Evolutionary conservation across 192 early-diverging fungal genomes (phyloP).

Genomic region (Radiomyces spectabilis): DNA sequence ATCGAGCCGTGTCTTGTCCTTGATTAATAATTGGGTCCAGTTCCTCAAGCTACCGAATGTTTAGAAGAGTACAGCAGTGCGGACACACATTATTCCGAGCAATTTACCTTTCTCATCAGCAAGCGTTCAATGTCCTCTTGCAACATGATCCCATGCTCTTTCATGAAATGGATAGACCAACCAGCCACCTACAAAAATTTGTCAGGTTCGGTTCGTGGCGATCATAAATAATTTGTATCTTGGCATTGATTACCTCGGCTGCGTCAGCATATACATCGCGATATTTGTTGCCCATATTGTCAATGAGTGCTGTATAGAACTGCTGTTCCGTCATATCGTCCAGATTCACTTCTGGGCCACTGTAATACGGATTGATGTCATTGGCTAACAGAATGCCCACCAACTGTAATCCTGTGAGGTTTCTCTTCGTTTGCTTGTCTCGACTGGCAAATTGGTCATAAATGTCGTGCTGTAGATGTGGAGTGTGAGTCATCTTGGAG

Average conservation of each 20-base stretch:
- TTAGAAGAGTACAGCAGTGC: background rate
- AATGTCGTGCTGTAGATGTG: conserved; percentile 31
- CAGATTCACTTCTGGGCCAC: conserved; percentile 28
- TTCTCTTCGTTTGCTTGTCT: conserved; percentile 32
- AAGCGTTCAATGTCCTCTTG: too few species aligned
- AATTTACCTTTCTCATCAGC: too few species aligned
- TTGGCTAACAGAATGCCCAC: conserved; percentile 49
- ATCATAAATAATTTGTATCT: too few species aligned
- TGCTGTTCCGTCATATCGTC: conserved; percentile 24
- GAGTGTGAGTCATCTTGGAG: background rate
- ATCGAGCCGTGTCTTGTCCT: background rate
- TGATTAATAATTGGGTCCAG: background rate
- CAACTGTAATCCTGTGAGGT: conserved; percentile 53
- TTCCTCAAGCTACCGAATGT: background rate
- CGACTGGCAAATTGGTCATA: conserved; percentile 33
- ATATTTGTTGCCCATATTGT: conserved; percentile 29
- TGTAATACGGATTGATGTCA: conserved; percentile 36
- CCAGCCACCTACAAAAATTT: conserved; percentile 25
- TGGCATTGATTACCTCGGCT: conserved; percentile 56
- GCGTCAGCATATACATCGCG: conserved; percentile 37
- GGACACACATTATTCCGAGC: too few species aligned
- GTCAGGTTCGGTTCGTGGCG: too few species aligned
- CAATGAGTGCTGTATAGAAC: conserved; percentile 37
- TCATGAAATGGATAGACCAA: conserved; percentile 4
- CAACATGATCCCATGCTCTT: too few species aligned